These are phyloP conservation scores for Paramyrothecium sp. DNA, from an alignment of 2,329 filamentous ascomycete genomes.

Conservation along the genomic window DNA sequence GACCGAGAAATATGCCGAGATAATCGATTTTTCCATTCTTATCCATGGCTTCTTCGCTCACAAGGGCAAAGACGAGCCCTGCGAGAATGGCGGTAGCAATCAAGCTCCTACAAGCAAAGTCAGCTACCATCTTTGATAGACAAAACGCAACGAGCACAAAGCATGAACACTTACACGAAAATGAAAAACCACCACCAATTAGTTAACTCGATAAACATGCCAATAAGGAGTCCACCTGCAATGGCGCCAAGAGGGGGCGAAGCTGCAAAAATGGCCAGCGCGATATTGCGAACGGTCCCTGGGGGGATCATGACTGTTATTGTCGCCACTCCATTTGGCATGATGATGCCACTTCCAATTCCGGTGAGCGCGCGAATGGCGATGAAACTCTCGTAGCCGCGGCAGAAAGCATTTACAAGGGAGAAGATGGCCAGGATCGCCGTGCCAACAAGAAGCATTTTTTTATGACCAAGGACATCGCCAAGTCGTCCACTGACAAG, in stretches of 20 bases:
- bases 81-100: background rate
- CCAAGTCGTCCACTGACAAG: constrained; percentile 50
- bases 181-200: constrained; percentile 41
- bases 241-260: constrained; percentile 44
- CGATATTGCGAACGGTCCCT: constrained; percentile 41
- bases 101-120: background rate
- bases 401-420: constrained; percentile 41
- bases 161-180: constrained; percentile 25
- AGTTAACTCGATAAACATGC: constrained; percentile 25
- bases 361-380: constrained; percentile 45
- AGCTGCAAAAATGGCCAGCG: constrained; percentile 45
- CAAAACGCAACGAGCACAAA: constrained; percentile 6
- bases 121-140: background rate
- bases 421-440: constrained; percentile 40
- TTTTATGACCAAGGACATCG: constrained; percentile 51
- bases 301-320: constrained; percentile 46
- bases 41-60: constrained; percentile 17
- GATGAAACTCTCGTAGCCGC: constrained; percentile 38
- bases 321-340: constrained; percentile 52
- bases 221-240: constrained; percentile 38
- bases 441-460: constrained; percentile 42
- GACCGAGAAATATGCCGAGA: constrained; percentile 36
- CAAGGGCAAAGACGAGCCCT: constrained; percentile 8
- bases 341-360: constrained; percentile 45
- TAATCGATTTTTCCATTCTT: constrained; percentile 25